Base-by-base conservation (phyloP, 257 asterid species). In the Echium plantagineum region DNA sequence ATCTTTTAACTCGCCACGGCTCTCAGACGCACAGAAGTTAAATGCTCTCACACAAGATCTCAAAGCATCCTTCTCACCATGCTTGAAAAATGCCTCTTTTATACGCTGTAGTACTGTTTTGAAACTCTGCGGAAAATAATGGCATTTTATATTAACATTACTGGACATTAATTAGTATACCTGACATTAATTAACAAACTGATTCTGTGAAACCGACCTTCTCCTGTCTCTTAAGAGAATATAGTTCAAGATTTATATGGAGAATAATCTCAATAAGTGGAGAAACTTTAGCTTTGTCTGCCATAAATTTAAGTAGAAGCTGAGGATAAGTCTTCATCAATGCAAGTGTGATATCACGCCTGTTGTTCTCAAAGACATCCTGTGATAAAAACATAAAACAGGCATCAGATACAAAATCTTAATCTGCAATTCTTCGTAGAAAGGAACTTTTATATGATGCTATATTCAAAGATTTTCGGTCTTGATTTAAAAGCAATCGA, bases 251-350 rank as follows among this genome's bases (percentile, higher is more conserved):
- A 73, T 93, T 81, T 85, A 76, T 80, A 77, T 79, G 82, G 69
- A 75, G 73, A 66, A 89, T 80, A 63, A 86, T 80, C 76, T 86
- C 96, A 59, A 89, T 81, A 59, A 93, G 80, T 70, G 84, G 85
- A 52, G 94, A 77, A 19, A 83, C 77, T 89, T 93, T 93, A 75
- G 71, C 81, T 80, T 82, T 84, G 79, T 93, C 97, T 74, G 94
- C 75, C 87, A 86, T 82, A 72, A 78, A 93, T 68, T 93, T 93
- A 69, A 86, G 90, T 51, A 93, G 78, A 65, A 93, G 94, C 70
- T 62, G 94, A 24, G 96, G 89, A 54, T 83, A 93, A 38, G 82
- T 83, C 83, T 81, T 89, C 97, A 93, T 84, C 97, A 89, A 81
- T 61, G 90, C 83, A 71, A 77, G 59, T 69, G 97, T 89, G 57